Base-by-base conservation (phyloP, 805 yeast genomes). In the Metschnikowia chrysomelidarum region DNA sequence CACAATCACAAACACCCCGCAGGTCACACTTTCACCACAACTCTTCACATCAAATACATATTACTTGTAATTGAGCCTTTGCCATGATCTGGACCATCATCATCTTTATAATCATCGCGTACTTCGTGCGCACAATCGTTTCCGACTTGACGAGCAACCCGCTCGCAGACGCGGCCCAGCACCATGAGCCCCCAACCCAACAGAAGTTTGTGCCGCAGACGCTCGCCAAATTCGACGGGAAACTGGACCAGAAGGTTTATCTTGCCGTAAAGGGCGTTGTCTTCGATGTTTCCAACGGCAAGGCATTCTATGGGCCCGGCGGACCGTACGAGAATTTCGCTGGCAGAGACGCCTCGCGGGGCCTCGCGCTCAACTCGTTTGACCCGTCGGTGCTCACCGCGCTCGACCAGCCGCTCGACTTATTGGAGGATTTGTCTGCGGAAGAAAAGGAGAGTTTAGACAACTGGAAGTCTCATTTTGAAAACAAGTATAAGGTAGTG, bases 301-400 rank as follows among this genome's bases (percentile, higher is more conserved):
- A 89, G 46, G 75, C 76, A 30, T 89, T 91, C 56, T 91, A 91
- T 59, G 98, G 98, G 0, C 98, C 98, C 5, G 86, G 91, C 19
- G 97, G 97, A 0, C 95, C 96, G 0, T 91, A 91, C 62, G 80
- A 85, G 27, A 87, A 85, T 54, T 91, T 91, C 69, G 97, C 97
- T 0, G 98, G 98, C 2, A 82, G 86, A 48, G 98, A 91, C 62
- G 97, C 97, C 3, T 82, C 94, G 1, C 71, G 98, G 46, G 98
- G 97, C 0, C 72, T 91, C 37, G 96, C 96, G 1, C 67, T 76
- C 50, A 89, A 88, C 60, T 84, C 95, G 12, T 91, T 89, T 61
- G 97, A 88, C 32, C 46, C 67, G 15, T 75, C 61, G 68, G 35
- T 71, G 70, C 56, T 93, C 18, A 82, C 80, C 24, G 74, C 81